A percentile compares a stretch with the other conserved stretches of the same genome.
Evolutionary conservation across 1,284 basidiomycete genomes (phyloP).

Genomic region (Salmacisia buchloeana): DNA sequence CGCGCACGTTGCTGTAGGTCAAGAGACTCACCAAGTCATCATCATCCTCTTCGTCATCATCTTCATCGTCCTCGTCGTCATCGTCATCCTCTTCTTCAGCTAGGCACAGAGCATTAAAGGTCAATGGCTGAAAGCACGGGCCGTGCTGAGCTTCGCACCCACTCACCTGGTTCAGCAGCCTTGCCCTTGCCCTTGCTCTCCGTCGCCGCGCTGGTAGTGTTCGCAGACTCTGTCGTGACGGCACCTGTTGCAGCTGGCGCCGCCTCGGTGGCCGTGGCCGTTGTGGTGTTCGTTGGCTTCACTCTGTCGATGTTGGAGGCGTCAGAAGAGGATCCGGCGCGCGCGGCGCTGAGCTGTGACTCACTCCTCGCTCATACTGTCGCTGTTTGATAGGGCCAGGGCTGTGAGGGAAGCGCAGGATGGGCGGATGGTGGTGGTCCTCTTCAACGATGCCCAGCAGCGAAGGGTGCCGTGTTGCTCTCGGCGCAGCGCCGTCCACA

Average conservation of each 20-base stretch:
- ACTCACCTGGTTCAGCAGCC: not conserved
- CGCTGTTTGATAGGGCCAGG: no score
- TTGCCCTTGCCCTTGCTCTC: conserved; percentile 7
- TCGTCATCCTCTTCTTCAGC: conserved; percentile 2
- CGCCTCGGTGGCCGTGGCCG: not conserved
- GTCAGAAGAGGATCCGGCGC: not conserved
- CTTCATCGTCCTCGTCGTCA: conserved; percentile 4
- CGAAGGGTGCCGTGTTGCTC: no score
- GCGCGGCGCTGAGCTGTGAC: not conserved
- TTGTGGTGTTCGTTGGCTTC: not conserved
- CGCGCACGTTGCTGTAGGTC: no score
- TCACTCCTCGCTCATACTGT: not conserved
- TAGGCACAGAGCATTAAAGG: no score
- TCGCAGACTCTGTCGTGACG: not conserved
- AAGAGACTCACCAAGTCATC: conserved; percentile 2
- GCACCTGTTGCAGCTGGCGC: not conserved
- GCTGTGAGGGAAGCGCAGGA: no score
- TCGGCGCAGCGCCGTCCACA: no score
- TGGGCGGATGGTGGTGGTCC: not conserved
- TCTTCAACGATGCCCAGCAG: not conserved
- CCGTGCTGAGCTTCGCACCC: no score
- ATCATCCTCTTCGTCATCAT: conserved; percentile 3
- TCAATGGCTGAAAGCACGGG: no score
- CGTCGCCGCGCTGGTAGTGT: not conserved
- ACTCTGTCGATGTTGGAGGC: not conserved